These are phyloP conservation scores for Oryza meridionalis DNA, from an alignment of 176 grass and related monocot genomes.

Conservation along the genomic window DNA sequence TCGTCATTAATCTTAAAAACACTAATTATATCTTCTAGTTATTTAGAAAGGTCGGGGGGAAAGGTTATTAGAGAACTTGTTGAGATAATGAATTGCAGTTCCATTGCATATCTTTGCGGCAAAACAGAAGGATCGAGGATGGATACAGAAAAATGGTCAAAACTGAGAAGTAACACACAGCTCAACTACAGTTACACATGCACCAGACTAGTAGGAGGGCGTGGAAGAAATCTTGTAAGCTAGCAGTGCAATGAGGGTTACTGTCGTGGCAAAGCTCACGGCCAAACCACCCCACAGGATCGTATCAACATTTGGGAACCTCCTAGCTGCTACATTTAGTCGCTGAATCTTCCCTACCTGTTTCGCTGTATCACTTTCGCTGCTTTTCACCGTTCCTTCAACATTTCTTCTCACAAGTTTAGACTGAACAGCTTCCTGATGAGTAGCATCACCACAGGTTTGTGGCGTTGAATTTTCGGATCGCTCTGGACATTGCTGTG, in stretches of 20 bases:
- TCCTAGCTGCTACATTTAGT: slow-evolving; percentile 27
- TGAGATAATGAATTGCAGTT: neutral
- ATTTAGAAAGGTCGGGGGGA: too few species aligned
- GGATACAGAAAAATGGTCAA: neutral
- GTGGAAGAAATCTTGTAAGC: slow-evolving; percentile 42
- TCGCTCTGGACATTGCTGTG: slow-evolving; percentile 21
- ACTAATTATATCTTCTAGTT: too few species aligned
- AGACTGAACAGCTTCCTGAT: slow-evolving; percentile 36
- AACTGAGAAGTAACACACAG: slow-evolving; percentile 23
- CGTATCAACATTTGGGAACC: slow-evolving; percentile 45
- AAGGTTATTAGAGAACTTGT: neutral
- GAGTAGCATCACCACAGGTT: neutral
- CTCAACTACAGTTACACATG: slow-evolving; percentile 18
- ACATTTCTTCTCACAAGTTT: slow-evolving; percentile 60
- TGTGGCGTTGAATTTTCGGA: neutral
- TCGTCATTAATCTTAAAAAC: neutral
- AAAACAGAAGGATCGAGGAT: neutral
- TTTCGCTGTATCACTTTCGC: neutral
- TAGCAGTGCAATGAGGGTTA: slow-evolving; percentile 49
- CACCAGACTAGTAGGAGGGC: neutral
- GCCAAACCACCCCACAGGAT: slow-evolving; percentile 60
- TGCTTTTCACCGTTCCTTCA: slow-evolving; percentile 33
- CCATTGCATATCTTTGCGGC: neutral
- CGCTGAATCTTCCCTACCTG: slow-evolving; percentile 14
- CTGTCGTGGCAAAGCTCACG: slow-evolving; percentile 52